Evolutionary conservation across 140 eudicot species (phyloP), one percentile per base, ranked within the genome.

Genomic region (Stevia rebaudiana): DNA sequence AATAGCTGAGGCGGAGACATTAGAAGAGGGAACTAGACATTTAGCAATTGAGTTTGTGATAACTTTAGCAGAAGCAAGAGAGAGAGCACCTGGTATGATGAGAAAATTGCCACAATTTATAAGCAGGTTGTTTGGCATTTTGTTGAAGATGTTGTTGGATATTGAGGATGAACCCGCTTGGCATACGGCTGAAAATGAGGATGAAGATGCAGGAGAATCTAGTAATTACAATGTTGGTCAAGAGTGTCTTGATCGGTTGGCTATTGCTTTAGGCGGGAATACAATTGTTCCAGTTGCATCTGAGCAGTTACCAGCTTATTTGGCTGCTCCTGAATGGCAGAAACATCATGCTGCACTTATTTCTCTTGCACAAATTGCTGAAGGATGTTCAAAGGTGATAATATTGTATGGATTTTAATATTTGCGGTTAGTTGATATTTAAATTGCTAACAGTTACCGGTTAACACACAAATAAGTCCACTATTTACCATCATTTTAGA

Each of bases 291-390:
- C 99, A 7, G 97, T 92, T 54, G 95, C 99, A 6, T 92, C 99
- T 2, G 96, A 88, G 70, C 94, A 83, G 83, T 76, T 92, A 70
- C 92, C 95, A 0, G 86, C 78, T 0, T 92, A 81, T 43, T 69
- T 92, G 84, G 88, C 90, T 50, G 97, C 94, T 41, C 95, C 95
- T 0, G 97, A 92, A 76, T 92, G 99, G 99, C 96, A 88, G 79
- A 92, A 85, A 77, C 99, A 77, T 68, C 99, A 88, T 61, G 95
- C 99, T 35, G 97, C 97, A 4, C 87, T 92, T 44, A 88, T 92
- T 64, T 96, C 99, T 39, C 87, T 92, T 68, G 97, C 99, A 3
- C 99, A 92, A 53, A 85, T 92, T 51, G 99, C 99, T 0, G 97
- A 92, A 79, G 99, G 99, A 35, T 92, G 97, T 78, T 79, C 99